These are phyloP conservation scores for Globisporangium megalacanthum DNA, from an alignment of 352 stramenopile genomes.

Conservation along the genomic window DNA sequence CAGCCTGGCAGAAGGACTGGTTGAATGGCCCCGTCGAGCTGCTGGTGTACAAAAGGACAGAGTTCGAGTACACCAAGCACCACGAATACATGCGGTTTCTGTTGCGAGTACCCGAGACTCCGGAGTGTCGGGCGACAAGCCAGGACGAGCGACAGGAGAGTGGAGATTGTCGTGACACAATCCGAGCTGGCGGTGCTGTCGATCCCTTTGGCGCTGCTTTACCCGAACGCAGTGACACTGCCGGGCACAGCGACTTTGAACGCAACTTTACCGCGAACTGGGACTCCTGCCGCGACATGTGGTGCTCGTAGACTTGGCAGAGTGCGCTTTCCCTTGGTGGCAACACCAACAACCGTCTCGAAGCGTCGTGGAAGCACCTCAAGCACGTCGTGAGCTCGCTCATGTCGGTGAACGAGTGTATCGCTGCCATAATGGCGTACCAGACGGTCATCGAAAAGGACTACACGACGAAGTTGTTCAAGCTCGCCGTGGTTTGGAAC, in stretches of 20 bases:
- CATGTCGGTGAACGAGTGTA: no score
- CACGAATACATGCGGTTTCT: constrained; percentile 9
- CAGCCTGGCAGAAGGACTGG: constrained; percentile 14
- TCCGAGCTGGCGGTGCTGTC: background rate
- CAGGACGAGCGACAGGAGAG: background rate
- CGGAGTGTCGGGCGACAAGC: background rate
- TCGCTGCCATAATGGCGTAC: no score
- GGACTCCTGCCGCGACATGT: constrained; percentile 13
- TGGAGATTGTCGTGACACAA: background rate
- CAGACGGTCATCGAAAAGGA: constrained; percentile 14
- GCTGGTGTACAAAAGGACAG: constrained; percentile 13
- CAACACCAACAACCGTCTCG: constrained; percentile 25
- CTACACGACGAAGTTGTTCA: constrained; percentile 13
- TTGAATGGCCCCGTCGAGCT: constrained; percentile 9
- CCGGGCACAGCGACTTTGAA: constrained; percentile 9
- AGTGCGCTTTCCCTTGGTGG: constrained; percentile 14
- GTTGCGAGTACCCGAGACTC: background rate
- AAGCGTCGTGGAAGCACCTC: constrained; percentile 21
- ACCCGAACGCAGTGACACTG: no score
- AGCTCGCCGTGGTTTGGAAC: constrained; percentile 5
- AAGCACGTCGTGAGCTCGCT: constrained; percentile 16
- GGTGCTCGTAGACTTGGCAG: constrained; percentile 14
- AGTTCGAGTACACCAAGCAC: constrained; percentile 6
- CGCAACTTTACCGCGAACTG: constrained; percentile 20
- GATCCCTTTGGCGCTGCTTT: background rate